phyloP scores from a whole-genome alignment of 1,139 yeast genomes.

The Starmera stellimalicola region DNA sequence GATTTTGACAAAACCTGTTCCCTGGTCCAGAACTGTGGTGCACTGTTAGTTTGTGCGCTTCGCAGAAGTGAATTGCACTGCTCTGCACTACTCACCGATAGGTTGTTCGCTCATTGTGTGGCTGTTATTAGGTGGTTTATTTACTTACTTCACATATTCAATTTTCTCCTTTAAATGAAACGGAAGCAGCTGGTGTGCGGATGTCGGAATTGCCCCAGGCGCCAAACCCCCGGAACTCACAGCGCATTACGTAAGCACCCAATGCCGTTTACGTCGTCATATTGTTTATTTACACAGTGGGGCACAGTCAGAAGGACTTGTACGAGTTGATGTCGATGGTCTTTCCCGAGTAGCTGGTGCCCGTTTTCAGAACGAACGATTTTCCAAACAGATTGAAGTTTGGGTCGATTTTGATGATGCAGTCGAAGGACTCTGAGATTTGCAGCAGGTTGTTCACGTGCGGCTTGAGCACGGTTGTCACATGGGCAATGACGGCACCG shows the following conservation, averaged over 20 bases:
- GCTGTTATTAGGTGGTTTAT: neutral
- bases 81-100: neutral
- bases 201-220: too few relatives aligned
- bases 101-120: neutral
- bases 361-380: neutral
- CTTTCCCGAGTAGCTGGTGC: neutral
- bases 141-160: too few relatives aligned
- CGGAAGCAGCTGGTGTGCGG: too few relatives aligned
- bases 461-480: neutral
- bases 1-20: constrained; percentile 93
- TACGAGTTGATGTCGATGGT: neutral
- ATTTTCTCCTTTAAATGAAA: too few relatives aligned
- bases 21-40: constrained; percentile 88
- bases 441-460: neutral
- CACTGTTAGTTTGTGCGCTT: too few relatives aligned
- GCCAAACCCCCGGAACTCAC: too few relatives aligned
- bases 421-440: neutral
- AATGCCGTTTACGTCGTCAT: too few relatives aligned
- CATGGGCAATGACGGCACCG: neutral
- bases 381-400: neutral
- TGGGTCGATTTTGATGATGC: neutral
- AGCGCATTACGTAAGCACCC: too few relatives aligned
- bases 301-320: neutral
- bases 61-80: neutral
- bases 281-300: too few relatives aligned